phyloP scores from a whole-genome alignment of 371 early-diverging fungal species.

The Funneliformis caledonium region DNA sequence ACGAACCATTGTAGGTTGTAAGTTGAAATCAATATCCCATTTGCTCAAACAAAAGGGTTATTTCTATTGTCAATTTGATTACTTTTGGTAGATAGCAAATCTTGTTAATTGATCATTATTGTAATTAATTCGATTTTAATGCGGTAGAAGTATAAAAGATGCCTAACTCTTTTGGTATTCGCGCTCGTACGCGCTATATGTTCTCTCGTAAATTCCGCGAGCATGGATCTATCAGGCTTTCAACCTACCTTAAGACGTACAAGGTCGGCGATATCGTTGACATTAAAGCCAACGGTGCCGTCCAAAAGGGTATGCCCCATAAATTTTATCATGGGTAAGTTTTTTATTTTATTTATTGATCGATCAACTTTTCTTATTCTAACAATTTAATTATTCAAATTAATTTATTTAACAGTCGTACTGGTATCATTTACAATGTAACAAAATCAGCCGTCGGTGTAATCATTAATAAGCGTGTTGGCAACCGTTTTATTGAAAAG shows the following conservation, averaged over 20 bases:
- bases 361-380: not conserved
- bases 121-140: not conserved
- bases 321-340: conserved; percentile 99
- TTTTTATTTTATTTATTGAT: conserved; percentile 38
- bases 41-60: not conserved
- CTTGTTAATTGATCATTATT: not conserved
- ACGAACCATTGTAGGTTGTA: not conserved
- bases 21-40: not conserved
- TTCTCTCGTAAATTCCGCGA: conserved; percentile 97
- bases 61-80: not conserved
- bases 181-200: conserved; percentile 99
- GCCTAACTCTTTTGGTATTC: conserved; percentile 97
- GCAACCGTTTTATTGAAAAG: conserved; percentile 98
- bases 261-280: conserved; percentile 99
- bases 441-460: conserved; percentile 98
- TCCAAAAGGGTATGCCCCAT: conserved; percentile 99
- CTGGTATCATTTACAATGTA: conserved; percentile 98
- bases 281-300: conserved; percentile 95
- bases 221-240: conserved; percentile 90
- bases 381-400: not conserved
- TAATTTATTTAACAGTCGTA: conserved; percentile 65
- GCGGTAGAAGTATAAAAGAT: conserved; percentile 48
- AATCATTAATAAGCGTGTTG: conserved; percentile 97
- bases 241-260: conserved; percentile 97
- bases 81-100: not conserved